Evolutionary conservation across 148 eudicot genomes (phyloP), one percentile per base, ranked within the genome.

Genomic region (Pharnaceum exiguum): DNA sequence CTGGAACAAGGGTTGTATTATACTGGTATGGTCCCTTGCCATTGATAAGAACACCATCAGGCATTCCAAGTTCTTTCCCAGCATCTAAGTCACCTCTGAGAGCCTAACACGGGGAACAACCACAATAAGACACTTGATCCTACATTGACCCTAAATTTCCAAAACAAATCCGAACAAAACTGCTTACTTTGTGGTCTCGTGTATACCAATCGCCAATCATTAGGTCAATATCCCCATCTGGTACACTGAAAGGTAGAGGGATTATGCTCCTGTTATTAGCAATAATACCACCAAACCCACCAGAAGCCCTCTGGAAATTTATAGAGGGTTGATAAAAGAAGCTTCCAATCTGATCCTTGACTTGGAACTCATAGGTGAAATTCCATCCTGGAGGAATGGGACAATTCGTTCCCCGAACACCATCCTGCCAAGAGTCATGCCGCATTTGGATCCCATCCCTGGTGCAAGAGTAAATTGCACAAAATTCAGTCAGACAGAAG

Each of bases 201-300:
- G 65, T 83, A 59, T 89, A 93, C 99, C 99, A 93, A 73, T 93
- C 99, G 27, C 99, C 96, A 23, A 93, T 93, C 74, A 82, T 72
- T 54, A 93, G 75, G 28, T 71, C 63, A 46, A 88, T 66, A 56
- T 93, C 91, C 10, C 76, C 96, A 77, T 89, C 88, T 46, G 99
- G 95, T n/a, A 57, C 56, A 62, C 69, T 82, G 52, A 83, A 89
- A 32, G 99, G 99, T 23, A 83, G 60, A 1, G 89, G 60, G 32
- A 89, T 81, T 17, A 76, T 33, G 6, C 59, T 30, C 23, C 95
- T 77, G 45, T 85, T 93, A 8, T 63, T 77, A 67, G 89, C 62
- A 39, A 81, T 54, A 46, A 93, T 72, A 38, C 91, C 62, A 49
- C 99, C 96, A 63, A 77, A 79, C 17, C 96, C 99, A 65, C 96